Evolutionary conservation across 2,329 filamentous ascomycete genomes (phyloP), one percentile per base, ranked within the genome.

Genomic region (Xylogone sp.): DNA sequence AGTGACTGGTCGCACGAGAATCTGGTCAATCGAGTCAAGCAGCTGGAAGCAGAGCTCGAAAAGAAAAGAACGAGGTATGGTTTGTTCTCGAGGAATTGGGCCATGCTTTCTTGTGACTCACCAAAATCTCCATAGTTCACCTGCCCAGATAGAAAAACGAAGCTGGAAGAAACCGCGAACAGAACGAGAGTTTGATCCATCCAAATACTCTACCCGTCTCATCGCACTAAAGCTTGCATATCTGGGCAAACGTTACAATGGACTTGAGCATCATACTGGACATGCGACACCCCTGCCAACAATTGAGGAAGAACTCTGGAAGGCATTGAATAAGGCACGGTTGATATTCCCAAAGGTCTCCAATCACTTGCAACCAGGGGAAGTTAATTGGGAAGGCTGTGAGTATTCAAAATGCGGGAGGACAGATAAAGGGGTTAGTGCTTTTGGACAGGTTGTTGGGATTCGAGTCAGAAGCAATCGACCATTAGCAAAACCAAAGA

Each of bases 211-310:
- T 31, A 95, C 90, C 1, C 83, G 94, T 45, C 83, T 87, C 54
- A 88, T 99, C 56, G 94, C 93, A 7, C 75, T 99, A 53, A 97
- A 97, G 69, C 84, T 99, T 56, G 92, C 94, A 39, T 99, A 99
- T 68, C 74, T 97, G 31, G 94, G 94, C 45, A 88, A 90, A 67
- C 81, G 83, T 50, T 99, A 97, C 69, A 93, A 94, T 69, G 94
- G 94, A 1, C 95, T 91, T 68, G 94, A 99, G 73, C 89, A 93
- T 69, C 86, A 93, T 64, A 78, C 80, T 53, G 83, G 83, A 59
- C 87, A 87, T 54, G 72, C 68, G 1, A 87, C 83, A 4, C 82
- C 82, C 3, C 68, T 89, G 56, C 85, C 93, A 4, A 92, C 91
- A 0, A 88, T 99, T 56, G 94, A 99, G 69, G 91, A 96, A 70